Evolutionary conservation across 306 rosid species (phyloP).

Genomic region (Coriaria nepalensis): DNA sequence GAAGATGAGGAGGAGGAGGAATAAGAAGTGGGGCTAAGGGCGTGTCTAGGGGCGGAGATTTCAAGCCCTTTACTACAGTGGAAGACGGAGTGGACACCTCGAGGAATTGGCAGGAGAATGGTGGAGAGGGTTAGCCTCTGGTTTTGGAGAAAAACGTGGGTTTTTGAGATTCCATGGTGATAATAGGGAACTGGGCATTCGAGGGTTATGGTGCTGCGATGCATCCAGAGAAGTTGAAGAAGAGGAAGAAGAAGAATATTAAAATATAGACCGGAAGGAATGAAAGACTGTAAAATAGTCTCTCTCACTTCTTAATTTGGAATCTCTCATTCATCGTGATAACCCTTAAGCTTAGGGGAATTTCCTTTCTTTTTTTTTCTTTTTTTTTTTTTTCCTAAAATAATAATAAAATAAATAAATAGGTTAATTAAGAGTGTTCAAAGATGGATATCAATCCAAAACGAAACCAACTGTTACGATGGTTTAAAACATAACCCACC

Average conservation of each 20-base stretch:
- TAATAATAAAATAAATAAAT: too few species aligned
- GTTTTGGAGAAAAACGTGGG: conserved; percentile 8
- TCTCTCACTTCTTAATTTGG: too few species aligned
- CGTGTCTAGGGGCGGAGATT: conserved; percentile 20
- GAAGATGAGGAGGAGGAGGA: conserved; percentile 9
- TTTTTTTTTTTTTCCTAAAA: too few species aligned
- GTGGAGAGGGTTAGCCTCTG: conserved; percentile 14
- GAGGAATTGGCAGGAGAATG: conserved; percentile 12
- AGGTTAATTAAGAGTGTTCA: too few species aligned
- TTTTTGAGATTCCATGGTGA: conserved; percentile 23
- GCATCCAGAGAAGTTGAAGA: conserved; percentile 40
- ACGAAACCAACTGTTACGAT: too few species aligned
- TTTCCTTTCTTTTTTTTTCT: too few species aligned
- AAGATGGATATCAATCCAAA: too few species aligned
- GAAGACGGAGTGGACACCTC: conserved; percentile 4
- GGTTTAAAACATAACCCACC: too few species aligned
- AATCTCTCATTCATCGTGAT: too few species aligned
- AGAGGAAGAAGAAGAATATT: conserved; percentile 2
- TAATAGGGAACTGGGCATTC: conserved; percentile 17
- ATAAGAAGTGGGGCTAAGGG: neutral
- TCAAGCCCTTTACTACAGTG: conserved; percentile 28
- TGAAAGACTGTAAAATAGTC: too few species aligned
- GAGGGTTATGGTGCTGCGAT: conserved; percentile 30
- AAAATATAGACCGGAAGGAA: too few species aligned
- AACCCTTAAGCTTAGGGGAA: too few species aligned